phyloP scores from a whole-genome alignment of 2,329 filamentous ascomycete species.

The Colletotrichum endophyticum region DNA sequence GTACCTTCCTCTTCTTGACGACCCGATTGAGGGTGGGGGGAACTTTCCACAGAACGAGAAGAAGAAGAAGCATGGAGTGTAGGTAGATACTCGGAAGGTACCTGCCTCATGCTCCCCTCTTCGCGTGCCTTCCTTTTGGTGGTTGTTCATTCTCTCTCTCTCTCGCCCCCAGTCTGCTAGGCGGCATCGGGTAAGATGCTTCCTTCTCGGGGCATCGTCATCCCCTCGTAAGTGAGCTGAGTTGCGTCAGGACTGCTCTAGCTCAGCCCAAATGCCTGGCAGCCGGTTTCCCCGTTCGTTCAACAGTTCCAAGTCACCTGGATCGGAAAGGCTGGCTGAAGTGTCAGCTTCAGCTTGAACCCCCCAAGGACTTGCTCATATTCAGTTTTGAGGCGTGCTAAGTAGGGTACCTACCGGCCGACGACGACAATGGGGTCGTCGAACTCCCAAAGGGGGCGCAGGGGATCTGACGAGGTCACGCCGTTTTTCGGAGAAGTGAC shows the following conservation, averaged over 20 bases:
- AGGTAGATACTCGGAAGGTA: background rate
- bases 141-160: background rate
- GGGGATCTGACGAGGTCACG: background rate
- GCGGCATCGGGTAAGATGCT: background rate
- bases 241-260: background rate
- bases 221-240: background rate
- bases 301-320: background rate
- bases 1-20: background rate
- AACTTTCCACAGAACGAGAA: background rate
- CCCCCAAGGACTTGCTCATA: background rate
- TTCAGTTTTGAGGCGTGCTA: background rate
- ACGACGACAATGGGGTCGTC: background rate
- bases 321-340: background rate
- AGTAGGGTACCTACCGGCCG: background rate
- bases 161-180: background rate
- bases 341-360: background rate
- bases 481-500: background rate
- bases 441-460: background rate
- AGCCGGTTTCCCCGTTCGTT: background rate
- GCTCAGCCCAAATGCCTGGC: background rate
- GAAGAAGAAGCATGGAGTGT: background rate
- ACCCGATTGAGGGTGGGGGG: background rate
- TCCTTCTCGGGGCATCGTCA: background rate
- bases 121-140: background rate
- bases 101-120: background rate